Base-by-base conservation (phyloP, 2,329 filamentous ascomycete genomes). In the Fusarium nelsonii region DNA sequence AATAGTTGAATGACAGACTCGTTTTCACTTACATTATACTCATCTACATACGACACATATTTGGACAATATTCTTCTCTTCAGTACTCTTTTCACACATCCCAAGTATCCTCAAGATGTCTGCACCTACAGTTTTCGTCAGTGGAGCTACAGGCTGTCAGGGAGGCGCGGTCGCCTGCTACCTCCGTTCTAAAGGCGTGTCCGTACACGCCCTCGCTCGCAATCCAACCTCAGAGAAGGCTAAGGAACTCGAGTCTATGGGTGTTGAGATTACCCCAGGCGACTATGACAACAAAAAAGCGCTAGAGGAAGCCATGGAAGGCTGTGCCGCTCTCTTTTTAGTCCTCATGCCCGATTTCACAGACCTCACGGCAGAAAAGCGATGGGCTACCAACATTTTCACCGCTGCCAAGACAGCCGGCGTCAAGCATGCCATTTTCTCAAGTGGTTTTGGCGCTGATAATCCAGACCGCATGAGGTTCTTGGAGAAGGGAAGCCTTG, bases 91-190 rank as follows among this genome's bases (percentile, higher is more conserved):
- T 16, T 26, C 39, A 26, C 4, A 40, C 9, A 28, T 44, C 28
- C 18, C 9, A 28, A 33, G 34, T 10, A 36, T 11, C 60, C 16
- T 37, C 30, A 70, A 74, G 69, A 77, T 81, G 78, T 41, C 76
- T 54, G 63, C 76, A 64, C 55, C 60, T 11, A 76, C 66, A 26
- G 75, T 79, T 34, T 83, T 83, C 64, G 76, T 83, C 60, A 75
- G 73, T 58, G 78, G 76, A 51, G 79, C 78, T 8, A 83, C 82
- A 2, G 81, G 82, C 30, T 76, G 63, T 40, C 80, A 82, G 62
- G 82, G 82, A 46, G 75, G 75, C 6, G 75, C 78, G 11, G 60
- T 82, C 28, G 74, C 77, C 52, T 72, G 74, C 32, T 69, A 76
- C 37, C 80, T 83, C 32, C 77, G 75, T 28, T 66, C 72, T 9